Percentiles rank a stretch among this genome's conserved stretches.
Conservation (phyloP, 176 grass and related monocot genomes). For the Chloris gayana region DNA sequence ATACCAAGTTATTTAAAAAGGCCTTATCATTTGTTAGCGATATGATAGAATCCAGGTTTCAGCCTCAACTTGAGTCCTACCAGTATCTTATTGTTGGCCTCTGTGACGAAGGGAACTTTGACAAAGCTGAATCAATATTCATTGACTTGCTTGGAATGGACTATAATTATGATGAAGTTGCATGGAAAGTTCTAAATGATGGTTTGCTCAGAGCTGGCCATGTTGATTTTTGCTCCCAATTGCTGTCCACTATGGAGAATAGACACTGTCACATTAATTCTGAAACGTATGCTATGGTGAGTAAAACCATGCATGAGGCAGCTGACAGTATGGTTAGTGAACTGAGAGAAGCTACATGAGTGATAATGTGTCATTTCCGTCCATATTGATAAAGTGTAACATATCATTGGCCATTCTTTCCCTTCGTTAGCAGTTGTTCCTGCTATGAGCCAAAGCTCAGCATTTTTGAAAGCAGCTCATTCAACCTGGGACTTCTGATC, state of each 20-base stretch:
- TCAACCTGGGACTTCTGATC: background rate
- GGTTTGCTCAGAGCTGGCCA: conserved; percentile 64
- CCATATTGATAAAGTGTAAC: conserved; percentile 11
- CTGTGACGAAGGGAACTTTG: conserved; percentile 62
- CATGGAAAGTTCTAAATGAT: conserved; percentile 85
- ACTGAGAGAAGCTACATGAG: conserved; percentile 40
- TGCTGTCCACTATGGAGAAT: conserved; percentile 71
- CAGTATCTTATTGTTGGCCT: conserved; percentile 65
- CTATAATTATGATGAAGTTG: conserved; percentile 83
- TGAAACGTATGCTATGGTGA: conserved; percentile 65
- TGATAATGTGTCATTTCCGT: background rate
- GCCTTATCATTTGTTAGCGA: conserved; percentile 52
- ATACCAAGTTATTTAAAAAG: conserved; percentile 61
- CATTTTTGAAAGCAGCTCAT: conserved; percentile 22
- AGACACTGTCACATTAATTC: conserved; percentile 52
- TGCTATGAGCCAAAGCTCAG: conserved; percentile 12
- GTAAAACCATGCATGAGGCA: conserved; percentile 47
- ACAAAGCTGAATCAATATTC: conserved; percentile 65
- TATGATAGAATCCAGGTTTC: conserved; percentile 66
- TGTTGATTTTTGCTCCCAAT: conserved; percentile 59
- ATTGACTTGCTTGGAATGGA: conserved; percentile 61
- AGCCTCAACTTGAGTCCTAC: conserved; percentile 70
- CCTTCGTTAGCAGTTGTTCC: conserved; percentile 10
- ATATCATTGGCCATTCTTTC: conserved; percentile 28
- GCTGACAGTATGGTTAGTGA: conserved; percentile 38